Base-by-base conservation (phyloP, 768 basidiomycete genomes). In the Suillus discolor region DNA sequence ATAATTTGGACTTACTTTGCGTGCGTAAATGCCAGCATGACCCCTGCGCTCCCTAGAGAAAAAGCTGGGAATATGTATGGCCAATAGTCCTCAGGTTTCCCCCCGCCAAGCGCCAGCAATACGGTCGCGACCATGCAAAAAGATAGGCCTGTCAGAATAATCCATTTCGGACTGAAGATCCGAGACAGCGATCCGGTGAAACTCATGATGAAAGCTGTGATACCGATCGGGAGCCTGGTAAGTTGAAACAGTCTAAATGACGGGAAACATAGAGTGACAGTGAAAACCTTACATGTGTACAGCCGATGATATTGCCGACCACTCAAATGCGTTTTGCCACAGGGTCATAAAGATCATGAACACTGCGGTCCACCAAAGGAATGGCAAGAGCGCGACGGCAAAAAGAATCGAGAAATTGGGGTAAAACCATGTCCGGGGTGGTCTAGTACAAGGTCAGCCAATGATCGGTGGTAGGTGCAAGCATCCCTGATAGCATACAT, bases 11-110 rank as follows among this genome's bases (percentile, higher is more conserved):
- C 84, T 71, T 71, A 84, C 84, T 83, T 86, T 2, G 83, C 78
- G 61, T 83, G 83, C 18, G 78, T 80, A 66, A 78, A 87, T 15
- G 77, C 73, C 60, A 86, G 69, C 71, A 81, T 82, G 4, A 76
- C 72, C 8, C 86, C 86, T 13, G 78, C 75, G 13, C 81, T 79
- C 15, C 85, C 85, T 55, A 87, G 64, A 31, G 78, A 62, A 68
- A 86, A 83, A 18, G 80, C 87, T 54, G 87, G 85, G 67, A 87
- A 83, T 54, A 80, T 74, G 64, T 79, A 77, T 1, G 68, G 62
- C 84, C 82, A 87, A 72, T 87, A 87, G 47, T 76, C 71, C 12
- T 74, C 75, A 15, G 78, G 76, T 7, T 67, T 68, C 63, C 81
- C 75, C 65, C 83, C 79, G 0, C 79, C 81, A 55, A 82, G 74